A percentile compares a stretch with the other conserved stretches of the same genome.
Conservation (phyloP, 2,329 filamentous ascomycete species). For the Fusarium nisikadoi region DNA sequence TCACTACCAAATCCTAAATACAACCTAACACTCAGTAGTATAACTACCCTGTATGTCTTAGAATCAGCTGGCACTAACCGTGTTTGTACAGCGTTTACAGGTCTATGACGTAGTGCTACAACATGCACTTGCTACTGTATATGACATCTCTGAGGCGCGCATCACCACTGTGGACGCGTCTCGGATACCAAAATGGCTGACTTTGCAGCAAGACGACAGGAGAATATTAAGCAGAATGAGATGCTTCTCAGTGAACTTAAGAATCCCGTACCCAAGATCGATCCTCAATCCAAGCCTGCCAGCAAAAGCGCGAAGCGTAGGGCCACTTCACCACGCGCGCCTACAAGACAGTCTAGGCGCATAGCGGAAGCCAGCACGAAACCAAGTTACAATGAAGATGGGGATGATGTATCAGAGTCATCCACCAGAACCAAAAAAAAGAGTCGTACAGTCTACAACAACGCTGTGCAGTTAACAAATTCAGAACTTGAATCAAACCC, state of each 20-base stretch:
- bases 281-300: not conserved
- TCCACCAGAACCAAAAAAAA: not conserved
- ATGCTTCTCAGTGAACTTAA: slow-evolving; percentile 2
- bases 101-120: not conserved
- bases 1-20: fast-evolving
- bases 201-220: not conserved
- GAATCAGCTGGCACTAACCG: not conserved
- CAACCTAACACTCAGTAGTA: too few relatives aligned
- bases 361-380: slow-evolving; percentile 4
- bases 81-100: fast-evolving
- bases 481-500: not conserved
- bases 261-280: not conserved
- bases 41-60: not conserved
- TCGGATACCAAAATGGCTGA: not conserved
- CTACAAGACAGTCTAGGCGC: slow-evolving; percentile 10
- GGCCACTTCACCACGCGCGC: not conserved
- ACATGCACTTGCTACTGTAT: fast-evolving
- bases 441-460: not conserved
- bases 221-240: slow-evolving; percentile 7
- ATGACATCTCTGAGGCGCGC: fast-evolving
- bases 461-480: fast-evolving
- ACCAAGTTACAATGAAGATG: not conserved
- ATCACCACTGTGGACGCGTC: not conserved
- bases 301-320: slow-evolving; percentile 1
- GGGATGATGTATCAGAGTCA: too few relatives aligned